Percentiles rank a stretch among this genome's conserved stretches.
These are phyloP conservation scores for Synchytrium microbalum DNA, from an alignment of 371 early-diverging fungal genomes.

Conservation along the genomic window DNA sequence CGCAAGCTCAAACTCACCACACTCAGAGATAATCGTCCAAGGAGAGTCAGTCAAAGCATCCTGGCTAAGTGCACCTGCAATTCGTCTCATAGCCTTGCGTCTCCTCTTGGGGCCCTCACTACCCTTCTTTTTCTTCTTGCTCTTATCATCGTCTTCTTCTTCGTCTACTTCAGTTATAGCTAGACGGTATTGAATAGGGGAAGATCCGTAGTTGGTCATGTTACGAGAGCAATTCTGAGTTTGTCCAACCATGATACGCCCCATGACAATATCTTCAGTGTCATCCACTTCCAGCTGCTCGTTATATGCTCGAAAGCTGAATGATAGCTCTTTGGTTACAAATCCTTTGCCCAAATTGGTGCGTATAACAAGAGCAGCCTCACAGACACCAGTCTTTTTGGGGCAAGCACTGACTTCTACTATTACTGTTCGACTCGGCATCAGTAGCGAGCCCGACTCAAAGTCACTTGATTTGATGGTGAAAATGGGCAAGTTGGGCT, in stretches of 20 bases:
- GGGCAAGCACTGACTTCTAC: conserved; percentile 24
- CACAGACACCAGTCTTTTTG: conserved; percentile 5
- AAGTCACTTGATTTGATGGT: conserved; percentile 8
- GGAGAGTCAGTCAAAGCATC: background rate
- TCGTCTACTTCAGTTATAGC: conserved; percentile 19
- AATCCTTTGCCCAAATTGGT: conserved; percentile 10
- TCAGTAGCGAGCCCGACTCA: conserved; percentile 7
- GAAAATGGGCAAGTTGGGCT: conserved; percentile 15
- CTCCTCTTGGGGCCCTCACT: background rate
- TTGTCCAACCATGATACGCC: conserved; percentile 38
- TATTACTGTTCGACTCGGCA: conserved; percentile 13
- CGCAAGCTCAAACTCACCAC: background rate
- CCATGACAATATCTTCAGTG: conserved; percentile 30
- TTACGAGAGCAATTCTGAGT: conserved; percentile 18
- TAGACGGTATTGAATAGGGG: conserved; percentile 28
- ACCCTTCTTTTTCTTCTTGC: conserved; percentile 12
- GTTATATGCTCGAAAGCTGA: conserved; percentile 33
- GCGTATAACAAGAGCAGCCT: conserved; percentile 24
- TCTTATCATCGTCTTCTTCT: conserved; percentile 8
- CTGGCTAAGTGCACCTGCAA: conserved; percentile 15
- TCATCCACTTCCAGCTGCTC: conserved; percentile 36
- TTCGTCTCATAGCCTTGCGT: background rate
- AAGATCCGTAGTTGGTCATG: conserved; percentile 35
- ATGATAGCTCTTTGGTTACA: conserved; percentile 14
- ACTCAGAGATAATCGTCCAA: background rate